Base-by-base conservation (phyloP, 148 eudicot genomes). In the Linanthus parryae region DNA sequence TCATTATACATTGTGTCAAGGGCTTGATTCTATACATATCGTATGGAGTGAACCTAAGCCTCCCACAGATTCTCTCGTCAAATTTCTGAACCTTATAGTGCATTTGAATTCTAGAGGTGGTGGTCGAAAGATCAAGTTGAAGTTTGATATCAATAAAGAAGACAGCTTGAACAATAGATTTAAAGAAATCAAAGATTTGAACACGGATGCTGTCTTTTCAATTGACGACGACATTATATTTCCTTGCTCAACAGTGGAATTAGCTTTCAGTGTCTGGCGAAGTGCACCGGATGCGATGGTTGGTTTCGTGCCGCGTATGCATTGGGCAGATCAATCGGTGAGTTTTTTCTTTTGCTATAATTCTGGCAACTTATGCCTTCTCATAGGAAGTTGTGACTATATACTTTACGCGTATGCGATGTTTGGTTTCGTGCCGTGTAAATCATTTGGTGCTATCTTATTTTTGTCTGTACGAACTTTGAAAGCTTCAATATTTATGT, bases 31-130 rank as follows among this genome's bases (percentile, higher is more conserved):
- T 20, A 56, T 88, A 59, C 96, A 81, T 57, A 66, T 88, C 2
- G 83, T 88, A 3, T 88, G 96, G 96, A 88, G 92, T 66, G 96
- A 88, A 58, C 92, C 96, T 25, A 63, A 83, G 64, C 83, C 85
- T 59, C 96, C 96, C 33, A 80, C 85, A 28, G 68, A 69, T 25
- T 69, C 78, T 52, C 85, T 88, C 52, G 37, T 62, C 51, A 57
- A 69, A 54, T 78, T 56, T 56, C 63, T 88, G 34, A 69, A 72
- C 52, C 66, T 42, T 49, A 59, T 55, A 41, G 56, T 84, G 51
- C 58, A 59, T 61, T 71, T 34, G 26, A 67, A 65, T 26, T 44
- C 79, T 44, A 69, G 53, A 63, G 50, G 66, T 52, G 80, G 83
- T n/a, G n/a, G n/a, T 28, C 78, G 62, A 28, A 47, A 61, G 52